Conservation (phyloP, 140 eudicot genomes). For the Anethum foeniculum region DNA sequence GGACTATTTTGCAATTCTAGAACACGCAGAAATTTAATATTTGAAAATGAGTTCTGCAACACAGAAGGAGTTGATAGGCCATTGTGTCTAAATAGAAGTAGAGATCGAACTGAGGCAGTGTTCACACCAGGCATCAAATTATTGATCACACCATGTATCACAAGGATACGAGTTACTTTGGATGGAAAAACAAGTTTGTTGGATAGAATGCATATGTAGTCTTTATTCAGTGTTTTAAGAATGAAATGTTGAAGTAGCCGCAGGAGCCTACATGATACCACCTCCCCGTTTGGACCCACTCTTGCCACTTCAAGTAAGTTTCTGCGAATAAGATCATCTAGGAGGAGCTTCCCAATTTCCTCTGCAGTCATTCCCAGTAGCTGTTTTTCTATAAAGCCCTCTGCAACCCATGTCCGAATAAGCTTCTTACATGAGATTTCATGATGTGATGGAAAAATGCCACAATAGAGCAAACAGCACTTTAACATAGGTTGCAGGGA, state of each 20-base stretch:
- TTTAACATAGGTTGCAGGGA: constrained; percentile 14
- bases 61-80: constrained; percentile 8
- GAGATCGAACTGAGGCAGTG: constrained; percentile 12
- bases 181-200: constrained; percentile 1
- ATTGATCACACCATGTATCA: constrained; percentile 9
- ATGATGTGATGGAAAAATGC: constrained; percentile 9
- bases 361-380: constrained; percentile 16
- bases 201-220: constrained; percentile 1
- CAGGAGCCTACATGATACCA: constrained; percentile 15
- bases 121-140: constrained; percentile 4
- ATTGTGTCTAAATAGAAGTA: constrained; percentile 8
- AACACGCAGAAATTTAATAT: constrained; percentile 15
- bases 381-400: constrained; percentile 15
- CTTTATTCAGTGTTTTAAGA: constrained; percentile 15
- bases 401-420: constrained; percentile 20
- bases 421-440: constrained; percentile 15
- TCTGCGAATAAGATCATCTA: constrained; percentile 13
- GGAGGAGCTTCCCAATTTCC: constrained; percentile 12
- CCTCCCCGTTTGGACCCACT: constrained; percentile 14
- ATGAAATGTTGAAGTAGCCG: constrained; percentile 9
- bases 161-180: constrained; percentile 16
- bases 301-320: constrained; percentile 12
- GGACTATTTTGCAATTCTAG: constrained; percentile 16
- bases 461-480: constrained; percentile 15
- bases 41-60: constrained; percentile 7